phyloP scores from a whole-genome alignment of 139 green algal genomes.

The Edaphochlamys debaryana region DNA sequence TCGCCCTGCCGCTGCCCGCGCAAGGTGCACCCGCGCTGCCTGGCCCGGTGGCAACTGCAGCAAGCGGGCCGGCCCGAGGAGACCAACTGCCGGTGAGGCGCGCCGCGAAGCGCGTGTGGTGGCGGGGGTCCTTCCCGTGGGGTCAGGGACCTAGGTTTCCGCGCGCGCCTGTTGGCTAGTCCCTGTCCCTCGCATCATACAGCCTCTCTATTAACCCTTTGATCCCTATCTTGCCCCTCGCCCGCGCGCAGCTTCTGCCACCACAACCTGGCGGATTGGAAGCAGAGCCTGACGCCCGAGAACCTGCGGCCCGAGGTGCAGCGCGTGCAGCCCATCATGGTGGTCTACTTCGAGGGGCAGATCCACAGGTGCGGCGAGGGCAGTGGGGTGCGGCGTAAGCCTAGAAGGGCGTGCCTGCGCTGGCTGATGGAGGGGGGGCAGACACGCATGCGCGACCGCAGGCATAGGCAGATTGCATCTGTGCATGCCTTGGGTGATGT shows the following conservation, averaged over 20 bases:
- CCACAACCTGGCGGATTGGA: conserved; percentile 65
- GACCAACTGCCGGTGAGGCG: conserved; percentile 65
- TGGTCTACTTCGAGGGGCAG: conserved; percentile 75
- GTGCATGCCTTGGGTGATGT: too few relatives aligned
- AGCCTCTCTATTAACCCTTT: too few relatives aligned
- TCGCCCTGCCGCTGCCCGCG: conserved; percentile 68
- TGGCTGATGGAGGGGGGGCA: too few relatives aligned
- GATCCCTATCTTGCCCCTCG: too few relatives aligned
- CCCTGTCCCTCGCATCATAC: too few relatives aligned
- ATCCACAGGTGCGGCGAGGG: conserved; percentile 60
- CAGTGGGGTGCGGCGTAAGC: too few relatives aligned
- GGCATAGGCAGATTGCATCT: too few relatives aligned
- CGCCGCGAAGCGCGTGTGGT: too few relatives aligned
- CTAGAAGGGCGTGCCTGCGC: background rate
- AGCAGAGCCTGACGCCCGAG: conserved; percentile 63
- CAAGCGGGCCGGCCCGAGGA: conserved; percentile 70
- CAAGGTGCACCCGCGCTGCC: conserved; percentile 67
- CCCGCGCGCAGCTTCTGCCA: conserved; percentile 74
- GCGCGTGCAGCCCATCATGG: conserved; percentile 75
- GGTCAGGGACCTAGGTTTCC: too few relatives aligned
- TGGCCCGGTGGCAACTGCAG: conserved; percentile 74
- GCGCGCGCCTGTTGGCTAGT: too few relatives aligned
- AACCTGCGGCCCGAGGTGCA: conserved; percentile 64
- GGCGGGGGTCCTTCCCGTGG: too few relatives aligned
- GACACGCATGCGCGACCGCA: too few relatives aligned